Percentiles rank a stretch among this genome's conserved stretches.
These are phyloP conservation scores for Isatis tinctoria DNA, from an alignment of 345 rosid genomes.

Conservation along the genomic window DNA sequence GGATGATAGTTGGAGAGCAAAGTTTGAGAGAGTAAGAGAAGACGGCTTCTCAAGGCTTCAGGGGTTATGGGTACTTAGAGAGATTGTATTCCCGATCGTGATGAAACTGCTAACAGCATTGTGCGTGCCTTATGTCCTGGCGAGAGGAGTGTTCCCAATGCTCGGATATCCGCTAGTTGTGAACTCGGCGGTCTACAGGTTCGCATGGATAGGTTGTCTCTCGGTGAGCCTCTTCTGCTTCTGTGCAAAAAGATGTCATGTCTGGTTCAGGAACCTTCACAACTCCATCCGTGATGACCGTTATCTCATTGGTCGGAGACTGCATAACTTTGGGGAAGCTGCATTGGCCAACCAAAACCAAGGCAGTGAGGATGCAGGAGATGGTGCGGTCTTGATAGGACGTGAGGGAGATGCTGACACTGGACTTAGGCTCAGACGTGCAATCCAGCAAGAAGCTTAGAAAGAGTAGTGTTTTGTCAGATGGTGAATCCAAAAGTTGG, in stretches of 20 bases:
- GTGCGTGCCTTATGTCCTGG: slow-evolving; percentile 85
- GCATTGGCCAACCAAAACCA: slow-evolving; percentile 33
- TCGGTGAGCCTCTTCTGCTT: slow-evolving; percentile 64
- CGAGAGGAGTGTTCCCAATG: slow-evolving; percentile 90
- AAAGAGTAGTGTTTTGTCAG: background rate
- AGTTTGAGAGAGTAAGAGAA: slow-evolving; percentile 93
- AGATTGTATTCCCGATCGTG: slow-evolving; percentile 84
- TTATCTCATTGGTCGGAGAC: slow-evolving; percentile 87
- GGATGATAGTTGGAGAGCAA: slow-evolving; percentile 87
- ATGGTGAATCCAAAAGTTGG: background rate
- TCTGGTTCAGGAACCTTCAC: slow-evolving; percentile 98
- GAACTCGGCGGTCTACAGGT: slow-evolving; percentile 92
- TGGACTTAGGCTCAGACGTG: slow-evolving; percentile 61
- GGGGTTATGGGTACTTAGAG: slow-evolving; percentile 86
- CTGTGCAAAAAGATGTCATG: slow-evolving; percentile 82
- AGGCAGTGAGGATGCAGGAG: slow-evolving; percentile 16
- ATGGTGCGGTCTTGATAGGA: slow-evolving; percentile 35
- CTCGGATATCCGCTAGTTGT: slow-evolving; percentile 89
- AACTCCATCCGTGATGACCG: slow-evolving; percentile 95
- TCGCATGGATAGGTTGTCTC: slow-evolving; percentile 97
- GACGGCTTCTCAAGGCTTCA: slow-evolving; percentile 94
- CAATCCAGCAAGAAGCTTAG: slow-evolving; percentile 36
- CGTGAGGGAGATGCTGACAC: slow-evolving; percentile 45
- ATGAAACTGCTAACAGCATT: slow-evolving; percentile 96
- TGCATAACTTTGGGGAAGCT: slow-evolving; percentile 83